A percentile compares a stretch with the other conserved stretches of the same genome.
Evolutionary conservation across 2,329 filamentous ascomycete species (phyloP).

Genomic region (Aquanectria penicillioides): DNA sequence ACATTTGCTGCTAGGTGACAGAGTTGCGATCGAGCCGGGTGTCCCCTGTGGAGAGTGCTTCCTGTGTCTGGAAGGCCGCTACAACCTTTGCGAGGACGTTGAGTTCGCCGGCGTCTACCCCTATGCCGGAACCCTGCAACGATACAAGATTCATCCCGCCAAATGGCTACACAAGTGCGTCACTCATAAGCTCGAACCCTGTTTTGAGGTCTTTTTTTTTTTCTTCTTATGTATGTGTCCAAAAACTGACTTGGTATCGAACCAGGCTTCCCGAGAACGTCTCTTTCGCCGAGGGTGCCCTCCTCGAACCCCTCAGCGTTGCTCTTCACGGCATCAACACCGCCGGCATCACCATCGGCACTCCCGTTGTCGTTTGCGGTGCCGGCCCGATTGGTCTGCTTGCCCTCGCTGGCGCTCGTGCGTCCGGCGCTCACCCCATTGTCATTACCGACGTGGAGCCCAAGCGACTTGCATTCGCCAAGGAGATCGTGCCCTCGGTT

Average conservation of each 20-base stretch:
- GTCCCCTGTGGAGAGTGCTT: constrained; percentile 71
- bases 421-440: constrained; percentile 70
- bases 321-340: constrained; percentile 68
- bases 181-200: too few relatives aligned
- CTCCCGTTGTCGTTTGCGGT: constrained; percentile 66
- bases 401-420: constrained; percentile 65
- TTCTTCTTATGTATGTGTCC: too few relatives aligned
- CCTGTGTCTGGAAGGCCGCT: constrained; percentile 67
- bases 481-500: constrained; percentile 63
- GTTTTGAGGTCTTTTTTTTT: not conserved
- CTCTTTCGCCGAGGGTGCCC: constrained; percentile 66
- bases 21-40: constrained; percentile 74
- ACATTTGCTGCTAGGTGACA: constrained; percentile 58
- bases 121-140: constrained; percentile 67
- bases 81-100: constrained; percentile 72
- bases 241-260: constrained; percentile 7
- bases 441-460: constrained; percentile 72
- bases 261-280: constrained; percentile 63
- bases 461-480: constrained; percentile 65
- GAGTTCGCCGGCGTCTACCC: constrained; percentile 71
- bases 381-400: constrained; percentile 73
- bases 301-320: constrained; percentile 72
- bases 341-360: constrained; percentile 63
- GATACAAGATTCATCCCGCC: constrained; percentile 70
- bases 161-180: constrained; percentile 64